Evolutionary conservation across 1,284 basidiomycete genomes (phyloP).

Genomic region (Ganoderma meredithae): DNA sequence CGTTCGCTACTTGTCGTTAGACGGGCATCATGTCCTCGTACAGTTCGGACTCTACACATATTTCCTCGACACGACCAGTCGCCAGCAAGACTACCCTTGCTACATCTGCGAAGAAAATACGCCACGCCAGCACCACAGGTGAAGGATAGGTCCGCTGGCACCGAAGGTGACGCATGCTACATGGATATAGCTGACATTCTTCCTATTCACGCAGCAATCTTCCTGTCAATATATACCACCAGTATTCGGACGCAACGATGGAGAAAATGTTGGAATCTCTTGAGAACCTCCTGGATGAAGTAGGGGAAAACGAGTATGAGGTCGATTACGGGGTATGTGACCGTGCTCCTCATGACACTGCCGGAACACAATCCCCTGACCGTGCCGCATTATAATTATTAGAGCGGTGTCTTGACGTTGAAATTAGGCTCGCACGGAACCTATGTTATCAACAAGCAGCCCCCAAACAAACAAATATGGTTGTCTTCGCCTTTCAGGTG

Average conservation of each 20-base stretch:
- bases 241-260: slow-evolving; percentile 85
- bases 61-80: slow-evolving; percentile 7
- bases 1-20: slow-evolving; percentile 1
- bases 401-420: slow-evolving; percentile 93
- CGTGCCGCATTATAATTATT: slow-evolving; percentile 54
- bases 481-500: slow-evolving; percentile 82
- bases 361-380: slow-evolving; percentile 24
- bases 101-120: slow-evolving; percentile 29
- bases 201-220: slow-evolving; percentile 47
- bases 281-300: slow-evolving; percentile 78
- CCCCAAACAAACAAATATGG: slow-evolving; percentile 99
- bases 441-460: slow-evolving; percentile 99
- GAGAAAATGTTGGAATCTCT: slow-evolving; percentile 81
- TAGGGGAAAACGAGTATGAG: slow-evolving; percentile 71
- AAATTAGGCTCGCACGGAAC: slow-evolving; percentile 85
- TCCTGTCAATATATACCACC: slow-evolving; percentile 77
- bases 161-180: slow-evolving; percentile 27
- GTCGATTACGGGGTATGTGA: slow-evolving; percentile 92
- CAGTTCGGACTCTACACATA: slow-evolving; percentile 12
- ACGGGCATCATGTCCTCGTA: slow-evolving; percentile 7
- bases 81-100: neutral
- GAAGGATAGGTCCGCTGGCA: slow-evolving; percentile 38
- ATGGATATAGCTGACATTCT: slow-evolving; percentile 18
- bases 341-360: neutral
- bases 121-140: slow-evolving; percentile 45